Conservation (phyloP, 1,284 basidiomycete genomes). For the Puccinia brachypodii region DNA sequence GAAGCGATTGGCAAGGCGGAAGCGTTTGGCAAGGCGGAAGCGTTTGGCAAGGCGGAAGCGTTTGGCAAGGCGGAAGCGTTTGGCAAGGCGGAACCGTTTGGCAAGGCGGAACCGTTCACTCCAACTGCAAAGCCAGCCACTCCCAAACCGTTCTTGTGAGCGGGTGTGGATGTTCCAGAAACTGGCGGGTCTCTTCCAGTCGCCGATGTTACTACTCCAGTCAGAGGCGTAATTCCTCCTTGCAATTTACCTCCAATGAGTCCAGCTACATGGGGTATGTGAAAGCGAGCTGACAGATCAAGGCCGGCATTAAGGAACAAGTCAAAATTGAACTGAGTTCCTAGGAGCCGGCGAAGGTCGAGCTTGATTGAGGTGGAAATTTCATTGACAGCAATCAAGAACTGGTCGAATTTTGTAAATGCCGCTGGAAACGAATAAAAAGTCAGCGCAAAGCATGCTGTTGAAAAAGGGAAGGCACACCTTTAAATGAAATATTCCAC, state of each 20-base stretch:
- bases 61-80: no score
- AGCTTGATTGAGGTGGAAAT: neutral
- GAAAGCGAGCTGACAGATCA: neutral
- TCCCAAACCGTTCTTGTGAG: no score
- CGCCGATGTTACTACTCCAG: neutral
- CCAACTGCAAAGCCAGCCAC: no score
- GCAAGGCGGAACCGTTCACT: neutral
- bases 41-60: no score
- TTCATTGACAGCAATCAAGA: neutral
- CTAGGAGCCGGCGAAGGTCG: neutral
- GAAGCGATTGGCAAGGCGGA: no score
- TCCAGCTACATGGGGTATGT: no score
- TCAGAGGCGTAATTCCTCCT: neutral
- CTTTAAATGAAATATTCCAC: neutral
- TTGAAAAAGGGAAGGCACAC: neutral
- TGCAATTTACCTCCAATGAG: neutral
- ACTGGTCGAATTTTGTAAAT: slow-evolving; percentile 2
- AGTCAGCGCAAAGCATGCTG: neutral
- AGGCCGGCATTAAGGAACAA: neutral
- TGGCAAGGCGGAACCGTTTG: no score
- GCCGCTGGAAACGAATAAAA: neutral
- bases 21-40: no score
- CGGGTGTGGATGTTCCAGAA: no score
- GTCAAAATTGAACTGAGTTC: neutral
- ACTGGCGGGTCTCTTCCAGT: neutral